Base-by-base conservation (phyloP, 2,329 filamentous ascomycete genomes). In the Geosmithia morbida region DNA sequence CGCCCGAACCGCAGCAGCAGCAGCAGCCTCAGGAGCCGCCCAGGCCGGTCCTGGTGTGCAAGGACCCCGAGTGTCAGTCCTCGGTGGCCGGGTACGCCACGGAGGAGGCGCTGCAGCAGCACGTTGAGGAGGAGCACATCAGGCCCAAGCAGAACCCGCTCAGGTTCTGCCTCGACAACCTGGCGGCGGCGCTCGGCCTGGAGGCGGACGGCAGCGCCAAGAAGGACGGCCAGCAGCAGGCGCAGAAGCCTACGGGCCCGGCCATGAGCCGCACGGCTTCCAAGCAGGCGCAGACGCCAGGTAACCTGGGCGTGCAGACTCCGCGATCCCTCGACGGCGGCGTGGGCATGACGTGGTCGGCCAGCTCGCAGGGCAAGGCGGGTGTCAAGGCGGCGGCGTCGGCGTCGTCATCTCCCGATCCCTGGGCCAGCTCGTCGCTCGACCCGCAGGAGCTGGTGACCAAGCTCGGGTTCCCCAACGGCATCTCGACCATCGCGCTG, bases 121-220 rank as follows among this genome's bases (percentile, higher is more conserved):
- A 83, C 54, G 60, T 69, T 7, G 65, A 75, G n/a, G 73, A 81
- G 48, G 77, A 81, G 56, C 79, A 83, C 52, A 61, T 68, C 19
- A 73, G 70, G 56, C 77, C 77, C 6, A 61, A 65, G 41, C 65
- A 75, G 51, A 63, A 82, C 49, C 77, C 79, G 2, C 42, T 68
- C 48, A 72, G 71, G 52, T 83, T 72, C 55, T 61, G 67, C 16
- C 55, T 65, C 45, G 75, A 78, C 46, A 70, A 66, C 44, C 56
- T 81, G 33, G 68, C 70, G 1, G 52, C 65, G 14, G 61, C 64
- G 0, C 57, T 81, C 2, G 75, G 72, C 3, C 56, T 79, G n/a
- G 72, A 77, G 54, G 49, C 61, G 6, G 66, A 78, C 46, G 76
- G 72, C 22, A 66, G 61, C 6, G 42, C 56, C 7, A 69, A 67